Evolutionary conservation across 305 asterid genomes (phyloP).

Genomic region (Petunia hybrid): DNA sequence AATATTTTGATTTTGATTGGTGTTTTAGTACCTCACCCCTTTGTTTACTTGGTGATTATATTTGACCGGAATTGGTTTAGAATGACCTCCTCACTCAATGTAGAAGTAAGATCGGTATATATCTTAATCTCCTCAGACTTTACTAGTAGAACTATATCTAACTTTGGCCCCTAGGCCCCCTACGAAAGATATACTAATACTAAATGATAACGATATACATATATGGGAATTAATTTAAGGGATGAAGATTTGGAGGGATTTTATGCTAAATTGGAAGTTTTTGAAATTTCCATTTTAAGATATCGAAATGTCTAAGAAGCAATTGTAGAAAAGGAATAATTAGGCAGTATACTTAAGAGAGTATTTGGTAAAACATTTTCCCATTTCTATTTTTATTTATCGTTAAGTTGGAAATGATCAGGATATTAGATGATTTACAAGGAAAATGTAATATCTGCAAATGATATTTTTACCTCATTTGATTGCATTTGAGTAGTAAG

Average conservation of each 20-base stretch:
- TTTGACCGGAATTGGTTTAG: too few species aligned
- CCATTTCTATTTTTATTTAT: background rate
- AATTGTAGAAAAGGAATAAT: background rate
- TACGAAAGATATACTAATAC: too few species aligned
- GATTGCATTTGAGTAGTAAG: background rate
- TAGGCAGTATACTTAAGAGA: background rate
- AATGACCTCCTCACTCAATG: too few species aligned
- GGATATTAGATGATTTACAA: background rate
- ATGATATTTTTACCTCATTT: background rate
- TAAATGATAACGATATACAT: too few species aligned
- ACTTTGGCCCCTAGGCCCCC: too few species aligned
- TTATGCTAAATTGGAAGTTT: background rate
- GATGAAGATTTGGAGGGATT: background rate
- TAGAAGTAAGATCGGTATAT: too few species aligned
- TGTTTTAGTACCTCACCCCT: too few species aligned
- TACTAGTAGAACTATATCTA: too few species aligned
- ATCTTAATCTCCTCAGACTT: too few species aligned
- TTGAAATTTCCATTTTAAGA: background rate
- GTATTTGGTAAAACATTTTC: background rate
- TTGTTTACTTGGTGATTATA: too few species aligned
- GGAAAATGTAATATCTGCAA: background rate
- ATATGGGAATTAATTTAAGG: background rate
- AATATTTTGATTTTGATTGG: too few species aligned
- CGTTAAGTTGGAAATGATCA: background rate
- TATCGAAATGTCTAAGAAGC: background rate